Percentiles rank a stretch among this genome's conserved stretches.
These are phyloP conservation scores for Phytopythium chamaehyphon DNA, from an alignment of 352 stramenopile genomes.

Conservation along the genomic window DNA sequence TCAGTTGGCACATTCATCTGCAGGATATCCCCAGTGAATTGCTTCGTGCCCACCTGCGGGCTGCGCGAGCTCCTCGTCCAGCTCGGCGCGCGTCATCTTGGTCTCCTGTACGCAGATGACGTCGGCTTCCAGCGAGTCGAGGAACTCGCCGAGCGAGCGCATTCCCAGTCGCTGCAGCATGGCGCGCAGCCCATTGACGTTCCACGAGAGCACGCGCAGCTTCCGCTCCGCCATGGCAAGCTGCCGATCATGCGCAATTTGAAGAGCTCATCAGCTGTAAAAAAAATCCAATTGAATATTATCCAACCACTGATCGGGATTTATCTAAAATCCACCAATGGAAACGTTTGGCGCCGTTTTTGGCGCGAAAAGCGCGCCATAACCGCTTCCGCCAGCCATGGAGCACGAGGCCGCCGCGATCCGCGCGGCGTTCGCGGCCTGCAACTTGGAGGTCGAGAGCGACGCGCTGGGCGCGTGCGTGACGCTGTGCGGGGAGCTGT, in stretches of 20 bases:
- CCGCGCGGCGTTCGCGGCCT: conserved; percentile 64
- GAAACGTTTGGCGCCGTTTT: conserved; percentile 3
- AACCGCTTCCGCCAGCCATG: conserved; percentile 17
- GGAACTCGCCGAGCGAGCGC: conserved; percentile 36
- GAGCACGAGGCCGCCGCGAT: conserved; percentile 54
- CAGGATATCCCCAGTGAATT: too few relatives aligned
- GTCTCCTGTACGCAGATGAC: conserved; percentile 86
- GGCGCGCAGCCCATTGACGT: conserved; percentile 81
- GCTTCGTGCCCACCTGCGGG: conserved; percentile 57
- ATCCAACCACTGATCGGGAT: too few relatives aligned
- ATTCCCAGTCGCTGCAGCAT: conserved; percentile 59
- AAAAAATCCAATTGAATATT: too few relatives aligned
- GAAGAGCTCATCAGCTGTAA: conserved; percentile 2
- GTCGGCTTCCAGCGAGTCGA: conserved; percentile 56
- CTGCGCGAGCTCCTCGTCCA: conserved; percentile 72
- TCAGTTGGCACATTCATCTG: too few relatives aligned
- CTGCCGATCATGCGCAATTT: background rate
- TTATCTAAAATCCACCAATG: too few relatives aligned
- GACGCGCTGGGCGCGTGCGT: conserved; percentile 67
- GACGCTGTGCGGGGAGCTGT: conserved; percentile 69
- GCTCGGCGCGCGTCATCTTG: conserved; percentile 78
- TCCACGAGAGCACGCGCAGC: conserved; percentile 76
- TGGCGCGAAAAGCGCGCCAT: conserved; percentile 3
- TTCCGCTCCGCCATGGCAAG: conserved; percentile 8
- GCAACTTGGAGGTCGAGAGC: conserved; percentile 68